Evolutionary conservation across 805 yeast species (phyloP).

Genomic region (Yamadazyma paraphyllophila): DNA sequence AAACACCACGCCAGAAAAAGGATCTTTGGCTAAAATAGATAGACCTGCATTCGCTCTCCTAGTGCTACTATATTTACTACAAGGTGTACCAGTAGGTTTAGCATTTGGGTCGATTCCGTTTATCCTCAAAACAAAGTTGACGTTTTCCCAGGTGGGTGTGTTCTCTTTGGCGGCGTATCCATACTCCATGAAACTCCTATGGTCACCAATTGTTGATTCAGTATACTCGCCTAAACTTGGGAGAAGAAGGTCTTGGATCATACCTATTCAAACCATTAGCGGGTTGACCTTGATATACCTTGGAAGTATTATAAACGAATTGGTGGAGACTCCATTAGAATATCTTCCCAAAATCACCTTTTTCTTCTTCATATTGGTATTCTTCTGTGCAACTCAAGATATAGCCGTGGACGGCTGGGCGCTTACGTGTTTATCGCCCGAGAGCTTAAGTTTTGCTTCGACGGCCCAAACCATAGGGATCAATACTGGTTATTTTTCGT

Average conservation of each 20-base stretch:
- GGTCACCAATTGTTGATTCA: slow-evolving; percentile 97
- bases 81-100: slow-evolving; percentile 95
- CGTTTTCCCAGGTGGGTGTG: slow-evolving; percentile 86
- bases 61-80: slow-evolving; percentile 74
- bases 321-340: slow-evolving; percentile 49
- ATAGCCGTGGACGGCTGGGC: slow-evolving; percentile 99
- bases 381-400: slow-evolving; percentile 95
- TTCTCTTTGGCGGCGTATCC: slow-evolving; percentile 94
- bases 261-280: slow-evolving; percentile 85
- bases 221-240: slow-evolving; percentile 67
- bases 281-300: slow-evolving; percentile 63
- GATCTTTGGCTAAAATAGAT: slow-evolving; percentile 38
- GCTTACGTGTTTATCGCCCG: slow-evolving; percentile 74
- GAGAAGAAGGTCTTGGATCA: slow-evolving; percentile 88
- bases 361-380: slow-evolving; percentile 72
- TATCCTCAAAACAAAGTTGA: slow-evolving; percentile 73
- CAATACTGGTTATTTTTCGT: slow-evolving; percentile 87
- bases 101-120: slow-evolving; percentile 96
- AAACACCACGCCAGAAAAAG: not conserved
- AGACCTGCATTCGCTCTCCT: slow-evolving; percentile 72
- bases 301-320: slow-evolving; percentile 55
- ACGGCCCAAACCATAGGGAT: slow-evolving; percentile 97
- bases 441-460: slow-evolving; percentile 84
- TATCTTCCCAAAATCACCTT: slow-evolving; percentile 59
- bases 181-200: slow-evolving; percentile 82